Evolutionary conservation across 2,329 filamentous ascomycete genomes (phyloP).

Genomic region (Sclerotinia sclerotiorum): DNA sequence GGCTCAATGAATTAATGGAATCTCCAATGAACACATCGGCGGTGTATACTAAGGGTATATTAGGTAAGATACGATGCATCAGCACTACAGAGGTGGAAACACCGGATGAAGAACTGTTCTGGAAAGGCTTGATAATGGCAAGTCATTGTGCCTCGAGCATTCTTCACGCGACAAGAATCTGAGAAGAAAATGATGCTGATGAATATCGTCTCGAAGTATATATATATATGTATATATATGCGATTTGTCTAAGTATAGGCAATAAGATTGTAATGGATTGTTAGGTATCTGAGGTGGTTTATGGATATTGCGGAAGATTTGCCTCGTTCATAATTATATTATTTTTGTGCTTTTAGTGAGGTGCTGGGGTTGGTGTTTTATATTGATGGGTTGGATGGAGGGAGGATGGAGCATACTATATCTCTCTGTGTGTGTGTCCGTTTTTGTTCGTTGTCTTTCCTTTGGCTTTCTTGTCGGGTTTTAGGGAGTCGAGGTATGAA

Average conservation of each 20-base stretch:
- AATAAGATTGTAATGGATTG: neutral
- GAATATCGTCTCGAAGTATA: neutral
- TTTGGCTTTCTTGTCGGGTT: no score
- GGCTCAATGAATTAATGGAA: neutral
- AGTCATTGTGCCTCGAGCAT: neutral
- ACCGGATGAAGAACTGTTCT: neutral
- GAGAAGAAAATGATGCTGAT: neutral
- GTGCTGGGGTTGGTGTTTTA: no score
- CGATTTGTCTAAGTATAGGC: no score
- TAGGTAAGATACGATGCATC: neutral
- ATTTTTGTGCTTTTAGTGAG: no score
- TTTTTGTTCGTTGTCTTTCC: no score
- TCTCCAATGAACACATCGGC: neutral
- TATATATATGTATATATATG: neutral
- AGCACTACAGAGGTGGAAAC: neutral
- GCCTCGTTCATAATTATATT: neutral
- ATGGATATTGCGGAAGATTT: neutral
- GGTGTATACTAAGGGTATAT: neutral
- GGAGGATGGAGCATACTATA: no score
- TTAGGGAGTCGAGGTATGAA: no score
- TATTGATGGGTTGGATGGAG: no score
- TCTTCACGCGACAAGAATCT: neutral
- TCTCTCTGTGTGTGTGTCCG: no score
- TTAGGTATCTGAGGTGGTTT: neutral
- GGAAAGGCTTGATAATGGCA: neutral